Base-by-base conservation (phyloP, 1,284 basidiomycete species). In the Earliella scabrosa region DNA sequence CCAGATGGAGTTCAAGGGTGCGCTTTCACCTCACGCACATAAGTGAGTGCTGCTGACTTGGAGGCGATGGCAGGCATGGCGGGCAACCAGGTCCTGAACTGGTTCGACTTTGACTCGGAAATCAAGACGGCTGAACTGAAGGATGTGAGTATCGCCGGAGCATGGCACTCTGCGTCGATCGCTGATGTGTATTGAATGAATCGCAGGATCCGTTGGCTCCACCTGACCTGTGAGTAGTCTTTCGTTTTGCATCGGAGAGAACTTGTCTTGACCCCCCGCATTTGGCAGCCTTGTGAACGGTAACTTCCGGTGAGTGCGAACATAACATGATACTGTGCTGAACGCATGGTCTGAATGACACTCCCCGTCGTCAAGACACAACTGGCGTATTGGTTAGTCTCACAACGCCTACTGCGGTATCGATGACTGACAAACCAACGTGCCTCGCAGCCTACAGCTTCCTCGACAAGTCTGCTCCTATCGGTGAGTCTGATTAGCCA, bases 31-130 rank as follows among this genome's bases (percentile, higher is more conserved):
- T 43, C 32, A 7, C 13, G 4, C 3, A n/a, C n/a, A n/a, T n/a
- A n/a, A n/a, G n/a, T n/a, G n/a, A n/a, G n/a, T n/a, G n/a, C n/a
- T n/a, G n/a, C n/a, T n/a, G n/a, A n/a, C n/a, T n/a, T 10, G 4
- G 21, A 24, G 53, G n/a, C n/a, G n/a, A n/a, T n/a, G n/a, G 31
- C 45, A 81, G 82, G 82, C n/a, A 85, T 87, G 83, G 82, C 84
- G 0, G 85, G 85, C 3, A 85, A 85, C 63, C 83, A 86, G 63
- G 85, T 87, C 0, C 63, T 87, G 13, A 84, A 87, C 60, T 88
- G 84, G 83, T 61, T 72, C 9, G 82, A 86, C 60, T 70, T 88
- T 38, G 84, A 86, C 61, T 78, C 78, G 7, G 85, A 87, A 65
- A 81, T 87, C 63, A 86, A 86, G 77, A 85, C 84, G 2, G 82